Evolutionary conservation across 345 rosid species (phyloP).

Genomic region (Leavenworthia alabamica): DNA sequence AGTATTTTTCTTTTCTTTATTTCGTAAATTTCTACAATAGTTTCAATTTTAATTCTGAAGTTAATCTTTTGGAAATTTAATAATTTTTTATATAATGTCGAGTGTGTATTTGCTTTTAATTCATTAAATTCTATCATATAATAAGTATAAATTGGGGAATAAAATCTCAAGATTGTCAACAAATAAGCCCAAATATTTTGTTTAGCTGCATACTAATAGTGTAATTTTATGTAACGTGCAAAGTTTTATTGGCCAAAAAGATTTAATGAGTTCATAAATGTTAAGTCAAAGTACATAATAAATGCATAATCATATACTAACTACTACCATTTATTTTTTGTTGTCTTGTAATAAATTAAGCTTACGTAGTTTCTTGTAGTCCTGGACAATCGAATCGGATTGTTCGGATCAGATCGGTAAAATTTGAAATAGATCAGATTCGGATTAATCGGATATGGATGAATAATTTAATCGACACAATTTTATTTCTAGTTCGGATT

Average conservation of each 20-base stretch:
- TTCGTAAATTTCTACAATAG: neutral
- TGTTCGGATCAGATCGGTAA: too few relatives aligned
- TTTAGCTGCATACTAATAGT: neutral
- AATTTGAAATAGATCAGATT: too few relatives aligned
- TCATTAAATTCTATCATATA: neutral
- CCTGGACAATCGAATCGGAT: too few relatives aligned
- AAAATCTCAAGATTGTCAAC: neutral
- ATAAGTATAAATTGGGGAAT: neutral
- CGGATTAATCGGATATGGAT: too few relatives aligned
- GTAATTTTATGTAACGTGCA: neutral
- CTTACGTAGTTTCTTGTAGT: slow-evolving; percentile 23
- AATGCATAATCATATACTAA: slow-evolving; percentile 22
- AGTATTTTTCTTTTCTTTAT: neutral
- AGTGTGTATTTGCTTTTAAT: neutral
- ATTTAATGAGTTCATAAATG: slow-evolving; percentile 15
- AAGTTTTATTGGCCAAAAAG: neutral
- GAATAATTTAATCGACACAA: too few relatives aligned
- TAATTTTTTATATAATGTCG: neutral
- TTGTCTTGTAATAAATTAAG: slow-evolving; percentile 18
- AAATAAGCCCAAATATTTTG: too few relatives aligned
- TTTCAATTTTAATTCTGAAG: neutral
- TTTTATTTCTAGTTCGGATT: too few relatives aligned
- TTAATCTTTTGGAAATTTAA: neutral
- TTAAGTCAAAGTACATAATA: slow-evolving; percentile 25
- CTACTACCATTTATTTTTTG: slow-evolving; percentile 2